phyloP scores from a whole-genome alignment of 192 early-diverging fungal genomes.

The Irineochytrium annulatum region DNA sequence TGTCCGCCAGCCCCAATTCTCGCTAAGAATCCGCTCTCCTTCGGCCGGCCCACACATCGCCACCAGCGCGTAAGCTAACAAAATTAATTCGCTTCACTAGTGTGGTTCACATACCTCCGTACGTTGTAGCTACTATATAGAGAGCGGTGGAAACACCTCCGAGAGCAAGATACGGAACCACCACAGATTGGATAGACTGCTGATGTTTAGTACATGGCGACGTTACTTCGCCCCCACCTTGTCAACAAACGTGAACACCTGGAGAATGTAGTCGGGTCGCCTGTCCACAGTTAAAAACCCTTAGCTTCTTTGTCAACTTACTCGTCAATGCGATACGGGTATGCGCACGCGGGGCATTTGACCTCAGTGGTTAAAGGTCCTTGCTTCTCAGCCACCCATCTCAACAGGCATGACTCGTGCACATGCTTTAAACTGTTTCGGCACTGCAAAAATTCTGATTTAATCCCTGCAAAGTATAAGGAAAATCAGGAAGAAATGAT shows the following conservation, averaged over 20 bases:
- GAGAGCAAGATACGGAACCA: conserved; percentile 15
- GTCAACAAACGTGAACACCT: background rate
- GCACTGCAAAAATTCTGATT: background rate
- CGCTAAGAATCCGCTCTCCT: conserved; percentile 26
- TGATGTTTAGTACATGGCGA: background rate
- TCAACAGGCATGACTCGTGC: conserved; percentile 36
- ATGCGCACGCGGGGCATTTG: conserved; percentile 32
- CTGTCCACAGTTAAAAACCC: conserved; percentile 2
- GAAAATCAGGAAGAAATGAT: background rate
- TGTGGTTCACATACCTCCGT: conserved; percentile 8
- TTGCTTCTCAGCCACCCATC: conserved; percentile 33
- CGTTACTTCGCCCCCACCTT: background rate
- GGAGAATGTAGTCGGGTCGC: background rate
- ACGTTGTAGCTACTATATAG: conserved; percentile 32
- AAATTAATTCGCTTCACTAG: background rate
- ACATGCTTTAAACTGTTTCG: conserved; percentile 16
- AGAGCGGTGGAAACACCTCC: conserved; percentile 15
- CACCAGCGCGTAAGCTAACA: conserved; percentile 29
- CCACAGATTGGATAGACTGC: conserved; percentile 4
- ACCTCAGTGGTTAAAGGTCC: conserved; percentile 9
- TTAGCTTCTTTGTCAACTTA: background rate
- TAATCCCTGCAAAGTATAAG: background rate
- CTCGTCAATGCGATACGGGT: conserved; percentile 23
- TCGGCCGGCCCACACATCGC: conserved; percentile 28
- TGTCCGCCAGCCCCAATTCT: background rate